These are phyloP conservation scores for Alternaria viburni DNA, from an alignment of 2,329 filamentous ascomycete species.

Conservation along the genomic window DNA sequence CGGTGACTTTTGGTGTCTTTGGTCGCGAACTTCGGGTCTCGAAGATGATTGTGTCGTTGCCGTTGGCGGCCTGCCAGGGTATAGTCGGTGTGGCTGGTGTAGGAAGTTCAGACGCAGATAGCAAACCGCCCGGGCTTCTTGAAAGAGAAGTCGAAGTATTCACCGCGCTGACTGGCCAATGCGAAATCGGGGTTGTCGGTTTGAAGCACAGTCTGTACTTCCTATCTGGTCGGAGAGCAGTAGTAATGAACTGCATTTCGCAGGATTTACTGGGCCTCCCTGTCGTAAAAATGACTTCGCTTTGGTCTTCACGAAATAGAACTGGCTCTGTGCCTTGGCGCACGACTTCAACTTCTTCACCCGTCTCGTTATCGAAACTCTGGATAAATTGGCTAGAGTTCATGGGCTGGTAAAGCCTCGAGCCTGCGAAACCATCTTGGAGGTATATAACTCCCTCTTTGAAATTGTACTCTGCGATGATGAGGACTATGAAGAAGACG, in stretches of 20 bases:
- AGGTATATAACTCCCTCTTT: constrained; percentile 6
- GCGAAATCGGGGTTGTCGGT: constrained; percentile 1
- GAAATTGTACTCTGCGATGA: not conserved
- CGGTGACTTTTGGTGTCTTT: constrained; percentile 9
- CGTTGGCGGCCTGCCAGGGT: not conserved
- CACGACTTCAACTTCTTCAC: constrained; percentile 9
- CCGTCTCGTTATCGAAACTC: constrained; percentile 9
- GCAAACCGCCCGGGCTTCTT: not conserved
- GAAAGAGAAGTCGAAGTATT: not conserved
- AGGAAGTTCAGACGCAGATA: not conserved
- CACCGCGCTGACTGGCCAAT: constrained; percentile 7
- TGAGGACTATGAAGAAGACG: constrained; percentile 5
- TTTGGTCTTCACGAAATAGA: not conserved
- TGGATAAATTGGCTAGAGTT: constrained; percentile 8
- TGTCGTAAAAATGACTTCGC: constrained; percentile 2
- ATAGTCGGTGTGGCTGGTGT: not conserved
- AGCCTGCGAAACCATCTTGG: constrained; percentile 9
- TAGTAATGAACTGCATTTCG: constrained; percentile 8
- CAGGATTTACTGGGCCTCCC: constrained; percentile 1
- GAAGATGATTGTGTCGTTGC: constrained; percentile 4
- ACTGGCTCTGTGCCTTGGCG: constrained; percentile 4
- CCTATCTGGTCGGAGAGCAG: constrained; percentile 6
- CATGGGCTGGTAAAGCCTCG: constrained; percentile 3
- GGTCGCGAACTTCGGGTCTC: constrained; percentile 2
- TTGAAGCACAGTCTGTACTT: constrained; percentile 11